Base-by-base conservation (phyloP, 75 land plant genomes). In the Adiantum capillusveneris region DNA sequence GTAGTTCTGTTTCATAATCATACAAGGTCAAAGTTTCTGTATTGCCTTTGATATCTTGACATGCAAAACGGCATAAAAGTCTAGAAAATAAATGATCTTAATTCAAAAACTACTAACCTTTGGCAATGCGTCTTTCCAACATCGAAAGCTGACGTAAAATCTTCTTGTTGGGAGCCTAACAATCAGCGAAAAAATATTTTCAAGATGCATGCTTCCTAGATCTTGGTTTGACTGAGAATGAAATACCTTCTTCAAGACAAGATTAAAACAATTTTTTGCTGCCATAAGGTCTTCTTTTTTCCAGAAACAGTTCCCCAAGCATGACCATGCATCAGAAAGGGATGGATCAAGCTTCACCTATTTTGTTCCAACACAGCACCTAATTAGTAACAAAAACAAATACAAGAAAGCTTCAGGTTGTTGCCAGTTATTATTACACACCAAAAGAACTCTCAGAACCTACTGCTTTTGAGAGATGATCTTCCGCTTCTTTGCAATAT, bases 331-430 rank as follows among this genome's bases (percentile, higher is more conserved):
- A 85, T 88, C 98, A 54, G 69, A 74, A 66, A 83, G 75, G 36
- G 95, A 85, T 30, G 98, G 98, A 77, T 85, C 84, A 66, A 93
- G 65, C 70, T 93, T 93, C 39, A 93, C 98, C 98, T 93, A 76
- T 34, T 34, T 39, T 9, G 43, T 41, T 9, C 14, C 14, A 41
- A 41, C 43, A 41, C 43, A 9, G 12, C 14, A 14, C 43, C 14
- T 9, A 41, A 14, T 9, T 41, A 9, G 14, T 41, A 9, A 9
- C 12, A 41, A 41, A 41, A 9, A 41, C 14, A 34, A 59, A 37
- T 11, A 27, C 1, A 48, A 60, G 26, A 16, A 1, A 48, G 27
- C 13, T 44, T 21, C 1, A n/a, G n/a, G n/a, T n/a, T n/a, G n/a
- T n/a, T n/a, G n/a, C n/a, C n/a, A n/a, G n/a, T n/a, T n/a, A n/a